Conservation (phyloP, 1,284 basidiomycete genomes). For the Cutaneotrichosporon sp. region DNA sequence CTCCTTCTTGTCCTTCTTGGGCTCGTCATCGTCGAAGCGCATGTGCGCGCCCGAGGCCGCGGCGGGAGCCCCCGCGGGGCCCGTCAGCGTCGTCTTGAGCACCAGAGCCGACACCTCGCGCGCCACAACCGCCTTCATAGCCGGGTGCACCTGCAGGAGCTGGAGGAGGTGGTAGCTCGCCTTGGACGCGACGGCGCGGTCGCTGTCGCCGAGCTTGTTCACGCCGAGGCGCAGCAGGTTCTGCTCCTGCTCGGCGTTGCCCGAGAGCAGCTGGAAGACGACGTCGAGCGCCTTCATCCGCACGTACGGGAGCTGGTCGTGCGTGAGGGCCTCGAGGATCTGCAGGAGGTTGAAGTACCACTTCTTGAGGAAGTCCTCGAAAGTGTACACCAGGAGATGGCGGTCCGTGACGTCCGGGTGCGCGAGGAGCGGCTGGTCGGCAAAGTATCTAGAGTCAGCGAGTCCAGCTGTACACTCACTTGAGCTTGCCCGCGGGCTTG, state of each 20-base stretch:
- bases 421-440: slow-evolving; percentile 76
- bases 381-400: slow-evolving; percentile 80
- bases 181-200: slow-evolving; percentile 84
- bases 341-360: slow-evolving; percentile 93
- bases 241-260: slow-evolving; percentile 96
- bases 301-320: slow-evolving; percentile 86
- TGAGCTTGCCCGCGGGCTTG: slow-evolving; percentile 69
- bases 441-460: slow-evolving; percentile 69
- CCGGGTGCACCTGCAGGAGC: slow-evolving; percentile 85
- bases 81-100: slow-evolving; percentile 61
- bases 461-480: slow-evolving; percentile 57
- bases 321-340: slow-evolving; percentile 84
- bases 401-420: slow-evolving; percentile 70
- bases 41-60: slow-evolving; percentile 42
- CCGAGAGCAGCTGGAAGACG: slow-evolving; percentile 76
- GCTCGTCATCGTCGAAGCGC: slow-evolving; percentile 53
- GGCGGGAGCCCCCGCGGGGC: slow-evolving; percentile 56
- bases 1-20: slow-evolving; percentile 38
- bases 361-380: slow-evolving; percentile 97
- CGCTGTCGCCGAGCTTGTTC: slow-evolving; percentile 93
- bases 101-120: slow-evolving; percentile 82
- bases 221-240: slow-evolving; percentile 89
- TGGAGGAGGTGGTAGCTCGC: slow-evolving; percentile 88
- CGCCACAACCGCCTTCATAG: slow-evolving; percentile 89
- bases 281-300: slow-evolving; percentile 75